Evolutionary conservation across 106 monocot species (phyloP).

Genomic region (Iris macrosiphon): DNA sequence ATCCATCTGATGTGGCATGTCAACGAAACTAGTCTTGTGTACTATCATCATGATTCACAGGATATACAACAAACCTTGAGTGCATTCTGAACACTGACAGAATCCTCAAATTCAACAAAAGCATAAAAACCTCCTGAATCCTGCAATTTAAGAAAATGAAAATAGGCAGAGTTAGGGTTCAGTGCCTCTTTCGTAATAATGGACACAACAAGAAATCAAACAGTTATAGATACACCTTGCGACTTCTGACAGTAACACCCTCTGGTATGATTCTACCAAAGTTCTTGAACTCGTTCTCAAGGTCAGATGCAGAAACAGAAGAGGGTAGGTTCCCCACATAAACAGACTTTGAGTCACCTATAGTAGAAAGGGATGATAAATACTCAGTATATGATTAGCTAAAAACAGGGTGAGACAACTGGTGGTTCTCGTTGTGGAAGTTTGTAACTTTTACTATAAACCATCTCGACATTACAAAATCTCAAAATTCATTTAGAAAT

Average conservation of each 20-base stretch:
- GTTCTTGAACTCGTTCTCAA: slow-evolving; percentile 60
- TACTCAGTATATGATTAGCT: too few species aligned
- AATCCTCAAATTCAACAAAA: slow-evolving; percentile 17
- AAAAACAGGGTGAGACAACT: too few species aligned
- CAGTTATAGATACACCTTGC: slow-evolving; percentile 39
- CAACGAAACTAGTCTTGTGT: too few species aligned
- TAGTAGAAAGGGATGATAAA: slow-evolving; percentile 1
- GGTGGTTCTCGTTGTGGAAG: too few species aligned
- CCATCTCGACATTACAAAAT: too few species aligned
- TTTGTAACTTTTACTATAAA: too few species aligned
- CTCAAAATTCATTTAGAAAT: too few species aligned
- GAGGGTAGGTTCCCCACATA: slow-evolving; percentile 66
- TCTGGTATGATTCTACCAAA: slow-evolving; percentile 53
- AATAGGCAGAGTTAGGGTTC: not conserved
- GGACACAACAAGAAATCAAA: not conserved
- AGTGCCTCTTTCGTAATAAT: not conserved
- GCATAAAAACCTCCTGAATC: slow-evolving; percentile 12
- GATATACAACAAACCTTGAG: slow-evolving; percentile 9
- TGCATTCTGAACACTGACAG: slow-evolving; percentile 9
- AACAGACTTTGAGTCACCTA: slow-evolving; percentile 75
- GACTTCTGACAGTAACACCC: slow-evolving; percentile 49
- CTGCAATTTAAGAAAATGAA: not conserved
- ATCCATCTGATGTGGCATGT: too few species aligned
- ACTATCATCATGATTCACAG: too few species aligned
- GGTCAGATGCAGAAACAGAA: slow-evolving; percentile 32